These are phyloP conservation scores for Alternaria tenuissima DNA, from an alignment of 2,329 filamentous ascomycete genomes.

Conservation along the genomic window DNA sequence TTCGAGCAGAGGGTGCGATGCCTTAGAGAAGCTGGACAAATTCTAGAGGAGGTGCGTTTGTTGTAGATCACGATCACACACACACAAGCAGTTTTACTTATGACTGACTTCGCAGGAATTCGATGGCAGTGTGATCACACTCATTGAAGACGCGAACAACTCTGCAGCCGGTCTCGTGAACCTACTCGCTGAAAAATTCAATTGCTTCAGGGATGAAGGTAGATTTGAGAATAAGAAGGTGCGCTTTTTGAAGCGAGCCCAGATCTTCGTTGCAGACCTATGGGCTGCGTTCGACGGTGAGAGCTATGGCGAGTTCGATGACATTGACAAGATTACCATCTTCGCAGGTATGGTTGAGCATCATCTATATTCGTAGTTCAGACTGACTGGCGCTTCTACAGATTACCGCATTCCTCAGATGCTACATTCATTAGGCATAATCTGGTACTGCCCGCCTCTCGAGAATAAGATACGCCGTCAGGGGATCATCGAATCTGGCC, in stretches of 20 bases:
- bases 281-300: conserved; percentile 95
- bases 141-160: conserved; percentile 75
- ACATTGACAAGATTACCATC: conserved; percentile 97
- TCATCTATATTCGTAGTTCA: neutral
- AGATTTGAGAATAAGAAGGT: conserved; percentile 77
- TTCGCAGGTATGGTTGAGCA: conserved; percentile 70
- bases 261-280: conserved; percentile 93
- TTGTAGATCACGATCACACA: neutral
- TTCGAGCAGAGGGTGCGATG: conserved; percentile 79
- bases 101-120: conserved; percentile 67
- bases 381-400: conserved; percentile 29
- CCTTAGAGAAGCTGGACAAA: conserved; percentile 80
- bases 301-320: conserved; percentile 79
- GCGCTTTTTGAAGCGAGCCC: conserved; percentile 89
- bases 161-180: conserved; percentile 90
- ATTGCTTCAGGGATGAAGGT: conserved; percentile 85
- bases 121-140: conserved; percentile 74
- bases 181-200: conserved; percentile 79
- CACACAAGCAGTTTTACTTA: conserved; percentile 1
- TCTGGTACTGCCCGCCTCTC: conserved; percentile 84
- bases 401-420: conserved; percentile 98
- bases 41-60: conserved; percentile 68
- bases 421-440: conserved; percentile 79
- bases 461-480: conserved; percentile 72
- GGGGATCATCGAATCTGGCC: conserved; percentile 73